Evolutionary conservation across 2,329 filamentous ascomycete genomes (phyloP).

Genomic region (Sarocladiaceae sp.): DNA sequence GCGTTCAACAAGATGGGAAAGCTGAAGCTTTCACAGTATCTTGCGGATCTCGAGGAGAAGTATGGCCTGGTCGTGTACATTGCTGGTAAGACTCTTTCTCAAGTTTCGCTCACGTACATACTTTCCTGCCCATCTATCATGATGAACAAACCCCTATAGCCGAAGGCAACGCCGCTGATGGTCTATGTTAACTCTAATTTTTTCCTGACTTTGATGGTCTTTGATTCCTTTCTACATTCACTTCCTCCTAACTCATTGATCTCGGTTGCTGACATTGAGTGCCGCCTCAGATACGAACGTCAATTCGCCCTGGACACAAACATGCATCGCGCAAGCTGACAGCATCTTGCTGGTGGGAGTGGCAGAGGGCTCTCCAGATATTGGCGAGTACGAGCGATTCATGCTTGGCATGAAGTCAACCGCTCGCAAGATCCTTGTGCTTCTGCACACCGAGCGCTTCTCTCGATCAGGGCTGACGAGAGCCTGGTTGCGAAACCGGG

Average conservation of each 20-base stretch:
- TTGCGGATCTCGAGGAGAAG: constrained; percentile 95
- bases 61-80: constrained; percentile 94
- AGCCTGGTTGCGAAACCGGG: constrained; percentile 82
- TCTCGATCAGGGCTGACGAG: constrained; percentile 78
- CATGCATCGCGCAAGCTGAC: constrained; percentile 93
- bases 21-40: constrained; percentile 87
- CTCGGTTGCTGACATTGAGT: constrained; percentile 9
- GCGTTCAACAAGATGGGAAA: constrained; percentile 98
- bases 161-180: constrained; percentile 49
- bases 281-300: constrained; percentile 76
- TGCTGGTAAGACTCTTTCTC: constrained; percentile 50
- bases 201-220: constrained; percentile 54
- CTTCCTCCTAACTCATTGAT: constrained; percentile 20
- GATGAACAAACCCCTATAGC: constrained; percentile 45
- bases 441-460: constrained; percentile 85
- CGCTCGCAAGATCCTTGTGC: constrained; percentile 82
- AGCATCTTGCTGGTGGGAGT: constrained; percentile 90
- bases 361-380: constrained; percentile 80
- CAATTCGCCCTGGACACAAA: constrained; percentile 97
- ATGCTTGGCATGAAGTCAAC: constrained; percentile 96
- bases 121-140: constrained; percentile 23
- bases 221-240: background rate
- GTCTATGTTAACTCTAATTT: constrained; percentile 59
- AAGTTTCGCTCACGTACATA: background rate
- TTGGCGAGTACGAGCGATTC: constrained; percentile 95